phyloP scores from a whole-genome alignment of 108 stramenopile species.

The Skeletonema marinoi region DNA sequence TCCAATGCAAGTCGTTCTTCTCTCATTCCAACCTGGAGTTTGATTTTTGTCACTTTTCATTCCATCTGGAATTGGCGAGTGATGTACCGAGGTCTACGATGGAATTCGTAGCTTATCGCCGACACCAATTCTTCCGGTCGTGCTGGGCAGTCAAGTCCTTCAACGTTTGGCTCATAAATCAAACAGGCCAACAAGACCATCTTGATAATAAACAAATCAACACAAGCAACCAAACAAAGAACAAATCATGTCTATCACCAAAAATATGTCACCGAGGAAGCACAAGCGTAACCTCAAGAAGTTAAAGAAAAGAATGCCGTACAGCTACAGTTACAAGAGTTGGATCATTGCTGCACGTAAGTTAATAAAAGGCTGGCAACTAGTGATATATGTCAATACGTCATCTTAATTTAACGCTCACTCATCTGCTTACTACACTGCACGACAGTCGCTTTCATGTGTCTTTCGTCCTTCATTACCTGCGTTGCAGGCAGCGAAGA shows the following conservation, averaged over 20 bases:
- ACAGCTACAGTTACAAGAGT: background rate
- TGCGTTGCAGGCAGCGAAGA: background rate
- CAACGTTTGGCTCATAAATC: background rate
- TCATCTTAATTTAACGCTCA: background rate
- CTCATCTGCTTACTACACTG: background rate
- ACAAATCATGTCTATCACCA: background rate
- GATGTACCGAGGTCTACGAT: background rate
- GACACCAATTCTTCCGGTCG: background rate
- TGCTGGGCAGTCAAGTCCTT: background rate
- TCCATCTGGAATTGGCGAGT: background rate
- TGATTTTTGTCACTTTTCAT: background rate
- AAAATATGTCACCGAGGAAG: background rate
- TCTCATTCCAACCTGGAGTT: constrained; percentile 1
- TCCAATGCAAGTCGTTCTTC: background rate
- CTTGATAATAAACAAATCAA: background rate
- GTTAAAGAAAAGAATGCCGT: background rate
- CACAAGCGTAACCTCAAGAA: background rate
- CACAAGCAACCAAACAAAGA: background rate
- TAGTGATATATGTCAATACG: too few species aligned
- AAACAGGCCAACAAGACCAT: background rate
- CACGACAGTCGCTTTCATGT: background rate
- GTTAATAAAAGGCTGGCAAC: background rate
- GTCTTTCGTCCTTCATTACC: background rate
- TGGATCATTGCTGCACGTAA: background rate
- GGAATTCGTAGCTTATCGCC: background rate